Conservation (phyloP, 768 basidiomycete species). For the Xerocomus potaroensis region DNA sequence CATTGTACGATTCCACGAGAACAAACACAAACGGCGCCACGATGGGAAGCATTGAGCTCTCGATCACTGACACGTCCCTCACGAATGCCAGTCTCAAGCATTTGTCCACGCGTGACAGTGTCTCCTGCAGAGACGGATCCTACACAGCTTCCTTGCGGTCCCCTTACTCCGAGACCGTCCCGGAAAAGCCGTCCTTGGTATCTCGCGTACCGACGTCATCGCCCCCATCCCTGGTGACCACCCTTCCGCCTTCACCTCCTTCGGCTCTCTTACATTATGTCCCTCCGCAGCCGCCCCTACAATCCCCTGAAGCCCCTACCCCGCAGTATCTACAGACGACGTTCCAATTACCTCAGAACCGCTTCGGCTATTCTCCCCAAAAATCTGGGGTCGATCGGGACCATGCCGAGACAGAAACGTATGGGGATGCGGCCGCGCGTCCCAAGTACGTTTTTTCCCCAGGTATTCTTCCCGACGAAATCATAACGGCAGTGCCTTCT, state of each 20-base stretch:
- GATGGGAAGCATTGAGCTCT: constrained; percentile 26
- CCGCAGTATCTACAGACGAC: constrained; percentile 23
- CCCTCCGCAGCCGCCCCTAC: constrained; percentile 14
- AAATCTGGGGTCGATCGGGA: constrained; percentile 30
- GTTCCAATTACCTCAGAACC: constrained; percentile 27
- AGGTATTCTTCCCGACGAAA: constrained; percentile 10
- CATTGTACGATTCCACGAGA: constrained; percentile 31
- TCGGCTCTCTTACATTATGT: constrained; percentile 10
- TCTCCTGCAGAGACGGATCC: constrained; percentile 16
- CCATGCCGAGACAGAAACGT: constrained; percentile 6
- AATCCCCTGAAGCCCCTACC: constrained; percentile 16
- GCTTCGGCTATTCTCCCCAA: constrained; percentile 16
- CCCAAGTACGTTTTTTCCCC: constrained; percentile 16
- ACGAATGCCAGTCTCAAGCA: constrained; percentile 10
- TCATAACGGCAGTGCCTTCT: constrained; percentile 14
- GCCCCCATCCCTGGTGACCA: constrained; percentile 18
- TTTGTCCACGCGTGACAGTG: constrained; percentile 16
- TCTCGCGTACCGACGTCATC: constrained; percentile 18
- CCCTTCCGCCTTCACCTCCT: constrained; percentile 16
- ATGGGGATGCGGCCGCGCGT: constrained; percentile 17
- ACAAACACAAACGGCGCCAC: constrained; percentile 24
- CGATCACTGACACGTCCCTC: constrained; percentile 18
- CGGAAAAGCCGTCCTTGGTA: constrained; percentile 21
- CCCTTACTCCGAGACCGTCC: constrained; percentile 17
- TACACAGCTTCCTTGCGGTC: constrained; percentile 10